A percentile compares a stretch with the other conserved stretches of the same genome.
phyloP scores from a whole-genome alignment of 2,329 filamentous ascomycete genomes.

The Ustilaginoidea virens region DNA sequence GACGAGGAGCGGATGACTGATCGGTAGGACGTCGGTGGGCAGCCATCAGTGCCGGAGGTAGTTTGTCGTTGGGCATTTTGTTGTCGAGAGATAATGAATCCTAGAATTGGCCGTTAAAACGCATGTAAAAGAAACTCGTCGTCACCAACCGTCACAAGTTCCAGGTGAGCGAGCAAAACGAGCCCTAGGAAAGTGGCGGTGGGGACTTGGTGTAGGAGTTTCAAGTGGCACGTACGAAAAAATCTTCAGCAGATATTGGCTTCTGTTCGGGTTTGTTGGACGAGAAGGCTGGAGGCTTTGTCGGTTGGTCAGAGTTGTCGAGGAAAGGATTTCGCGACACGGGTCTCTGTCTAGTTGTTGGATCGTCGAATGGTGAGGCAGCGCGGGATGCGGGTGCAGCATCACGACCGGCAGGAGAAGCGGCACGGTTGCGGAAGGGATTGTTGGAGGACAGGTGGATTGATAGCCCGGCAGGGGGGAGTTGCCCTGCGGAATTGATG shows the following conservation, averaged over 20 bases:
- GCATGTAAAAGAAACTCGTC: no score
- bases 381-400: constrained; percentile 21
- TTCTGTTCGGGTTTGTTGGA: constrained; percentile 28
- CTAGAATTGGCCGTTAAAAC: constrained; percentile 25
- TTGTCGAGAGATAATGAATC: constrained; percentile 54
- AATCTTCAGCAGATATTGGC: constrained; percentile 46
- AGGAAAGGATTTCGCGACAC: constrained; percentile 65
- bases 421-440: constrained; percentile 60
- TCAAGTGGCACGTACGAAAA: constrained; percentile 78
- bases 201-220: no score
- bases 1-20: constrained; percentile 13
- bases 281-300: constrained; percentile 33
- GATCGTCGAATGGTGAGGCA: constrained; percentile 45
- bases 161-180: no score
- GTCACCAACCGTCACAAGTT: no score
- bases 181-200: no score
- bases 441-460: constrained; percentile 70
- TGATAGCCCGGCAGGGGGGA: constrained; percentile 27
- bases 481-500: constrained; percentile 8
- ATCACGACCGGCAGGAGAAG: constrained; percentile 35
- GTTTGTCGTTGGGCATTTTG: constrained; percentile 21
- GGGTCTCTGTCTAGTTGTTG: constrained; percentile 33
- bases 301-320: constrained; percentile 31
- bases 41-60: constrained; percentile 22
- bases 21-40: constrained; percentile 23